Conservation (phyloP, 2,329 filamentous ascomycete species). For the Fusarium heterosporum region DNA sequence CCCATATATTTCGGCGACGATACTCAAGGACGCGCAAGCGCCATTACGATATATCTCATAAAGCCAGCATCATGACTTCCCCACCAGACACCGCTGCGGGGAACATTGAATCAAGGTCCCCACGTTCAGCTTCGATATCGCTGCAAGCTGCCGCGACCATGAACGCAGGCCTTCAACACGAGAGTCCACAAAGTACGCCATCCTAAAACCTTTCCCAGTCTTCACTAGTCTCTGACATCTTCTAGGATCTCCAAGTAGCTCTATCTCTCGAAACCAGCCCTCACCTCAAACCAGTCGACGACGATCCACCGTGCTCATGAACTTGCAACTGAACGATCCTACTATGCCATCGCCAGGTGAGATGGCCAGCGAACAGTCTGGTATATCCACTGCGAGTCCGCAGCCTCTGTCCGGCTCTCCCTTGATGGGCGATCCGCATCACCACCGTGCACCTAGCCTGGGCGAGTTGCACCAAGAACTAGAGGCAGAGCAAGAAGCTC, state of each 20-base stretch:
- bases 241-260: conserved; percentile 65
- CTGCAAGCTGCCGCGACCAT: conserved; percentile 81
- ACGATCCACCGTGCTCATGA: conserved; percentile 77
- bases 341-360: conserved; percentile 75
- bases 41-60: background rate
- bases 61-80: conserved; percentile 46
- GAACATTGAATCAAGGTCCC: conserved; percentile 65
- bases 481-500: conserved; percentile 82
- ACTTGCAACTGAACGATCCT: conserved; percentile 79
- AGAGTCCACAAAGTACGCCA: conserved; percentile 67
- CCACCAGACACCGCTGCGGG: conserved; percentile 46
- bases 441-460: conserved; percentile 75
- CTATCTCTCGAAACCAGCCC: conserved; percentile 57
- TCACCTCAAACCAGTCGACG: conserved; percentile 67
- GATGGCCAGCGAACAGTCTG: conserved; percentile 64
- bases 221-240: conserved; percentile 18
- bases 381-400: conserved; percentile 54
- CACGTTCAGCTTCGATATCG: conserved; percentile 74
- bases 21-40: background rate
- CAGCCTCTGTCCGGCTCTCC: conserved; percentile 63
- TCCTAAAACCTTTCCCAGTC: background rate
- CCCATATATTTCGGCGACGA: background rate
- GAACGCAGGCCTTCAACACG: conserved; percentile 79
- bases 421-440: conserved; percentile 65
- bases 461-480: conserved; percentile 84